Evolutionary conservation across 169 alveolate species (phyloP), one percentile per base, ranked within the genome.

Genomic region (Fabrea salina): DNA sequence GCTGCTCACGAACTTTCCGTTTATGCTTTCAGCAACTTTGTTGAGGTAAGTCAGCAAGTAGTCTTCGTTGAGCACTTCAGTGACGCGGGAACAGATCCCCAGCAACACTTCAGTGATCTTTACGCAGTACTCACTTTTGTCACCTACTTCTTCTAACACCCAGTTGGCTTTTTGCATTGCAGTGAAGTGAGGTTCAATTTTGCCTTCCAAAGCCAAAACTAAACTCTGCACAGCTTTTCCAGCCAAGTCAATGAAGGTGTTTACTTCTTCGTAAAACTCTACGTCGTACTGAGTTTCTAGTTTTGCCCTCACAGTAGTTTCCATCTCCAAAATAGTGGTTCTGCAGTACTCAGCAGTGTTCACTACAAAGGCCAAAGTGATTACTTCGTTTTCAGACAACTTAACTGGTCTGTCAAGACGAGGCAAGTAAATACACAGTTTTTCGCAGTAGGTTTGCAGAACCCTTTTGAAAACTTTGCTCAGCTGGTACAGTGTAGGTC

Each of bases 311-410:
- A 89, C 77, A 5, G 81, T 47, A 7, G 82, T 82, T 44, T 85
- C 75, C 27, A 89, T 49, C 13, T 84, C 90, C 6, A 75, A 71
- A 1, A 89, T 67, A 64, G 86, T 89, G 25, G 79, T 88, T 35
- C 57, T 47, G 49, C 91, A 85, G 57, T 76, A 89, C 27, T 89
- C 94, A 27, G 92, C 74, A 37, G 94, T 89, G 68, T 89, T 89
- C 0, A 89, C 79, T 0, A 83, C 44, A 37, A 44, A 72, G n/a
- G 78, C 77, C 39, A 80, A 30, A 19, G 16, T 64, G 1, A 50
- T 79, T 61, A 70, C 85, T 37, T 61, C 85, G 50, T 72, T 74
- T 22, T 61, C 74, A 11, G 35, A 16, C n/a, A 35, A 27, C 51
- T 82, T 6, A 44, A 13, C 70, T 27, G 54, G 16, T 47, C 37